phyloP scores from a whole-genome alignment of 805 yeast species.

The Sporopachydermia lactativora region DNA sequence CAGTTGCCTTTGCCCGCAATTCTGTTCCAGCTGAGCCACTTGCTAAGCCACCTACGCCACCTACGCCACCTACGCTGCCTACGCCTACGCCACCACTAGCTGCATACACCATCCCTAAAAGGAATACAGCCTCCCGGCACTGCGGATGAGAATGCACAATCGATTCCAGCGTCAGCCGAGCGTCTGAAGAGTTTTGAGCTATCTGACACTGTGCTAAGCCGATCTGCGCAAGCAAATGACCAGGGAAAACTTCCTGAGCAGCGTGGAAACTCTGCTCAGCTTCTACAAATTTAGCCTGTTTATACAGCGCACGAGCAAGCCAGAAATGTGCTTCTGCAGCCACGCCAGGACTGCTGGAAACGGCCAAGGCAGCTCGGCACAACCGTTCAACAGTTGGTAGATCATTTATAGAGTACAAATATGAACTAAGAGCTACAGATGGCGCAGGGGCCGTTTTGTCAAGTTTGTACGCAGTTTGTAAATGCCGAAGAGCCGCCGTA shows the following conservation, averaged over 20 bases:
- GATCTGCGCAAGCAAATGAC: conserved; percentile 53
- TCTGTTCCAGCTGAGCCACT: conserved; percentile 16
- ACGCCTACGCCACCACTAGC: too few relatives aligned
- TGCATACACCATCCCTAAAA: conserved; percentile 59
- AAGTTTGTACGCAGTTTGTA: conserved; percentile 24
- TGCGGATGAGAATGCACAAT: conserved; percentile 52
- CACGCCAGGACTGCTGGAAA: conserved; percentile 25
- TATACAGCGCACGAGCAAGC: conserved; percentile 71
- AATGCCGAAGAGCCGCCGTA: conserved; percentile 35
- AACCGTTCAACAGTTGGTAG: conserved; percentile 42
- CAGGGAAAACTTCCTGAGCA: conserved; percentile 50
- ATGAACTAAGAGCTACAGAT: conserved; percentile 52
- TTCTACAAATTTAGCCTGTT: conserved; percentile 41
- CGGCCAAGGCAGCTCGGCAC: conserved; percentile 33
- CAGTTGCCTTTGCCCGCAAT: conserved; percentile 38
- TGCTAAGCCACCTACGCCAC: conserved; percentile 10
- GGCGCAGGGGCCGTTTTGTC: conserved; percentile 37
- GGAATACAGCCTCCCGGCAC: conserved; percentile 57
- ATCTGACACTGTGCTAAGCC: conserved; percentile 83
- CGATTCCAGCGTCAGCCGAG: conserved; percentile 72
- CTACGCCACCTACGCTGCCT: conserved; percentile 21
- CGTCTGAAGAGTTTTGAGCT: conserved; percentile 65
- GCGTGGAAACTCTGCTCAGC: conserved; percentile 65
- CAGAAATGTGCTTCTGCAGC: conserved; percentile 61
- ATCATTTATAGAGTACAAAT: conserved; percentile 55